Base-by-base conservation (phyloP, 345 rosid species). In the Viola odorata region DNA sequence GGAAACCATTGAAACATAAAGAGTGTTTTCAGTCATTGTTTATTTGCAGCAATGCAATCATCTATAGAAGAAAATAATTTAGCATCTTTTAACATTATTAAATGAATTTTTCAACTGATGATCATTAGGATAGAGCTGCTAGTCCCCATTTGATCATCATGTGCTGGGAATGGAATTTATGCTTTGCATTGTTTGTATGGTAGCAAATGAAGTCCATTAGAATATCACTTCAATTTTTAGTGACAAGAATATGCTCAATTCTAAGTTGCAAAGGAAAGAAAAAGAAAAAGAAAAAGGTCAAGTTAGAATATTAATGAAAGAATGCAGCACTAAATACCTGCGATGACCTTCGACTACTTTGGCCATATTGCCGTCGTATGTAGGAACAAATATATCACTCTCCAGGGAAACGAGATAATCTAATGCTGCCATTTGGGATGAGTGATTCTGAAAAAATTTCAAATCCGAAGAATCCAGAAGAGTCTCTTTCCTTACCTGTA, bases 271-370 rank as follows among this genome's bases (percentile, higher is more conserved):
- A 0, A 23, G 32, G 32, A 23, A 23, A 23, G 32, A 23, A 23
- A 23, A 2, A 23, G 32, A 23, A 23, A 23, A 23, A 23, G 32
- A 23, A 23, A 23, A 23, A 23, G 13, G 36, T 37, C 50, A 51
- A 17, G 41, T 47, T 45, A 37, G 17, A 45, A 52, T 52, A 13
- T 36, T 23, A 3, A 37, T 5, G 8, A 14, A 14, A 23, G 3
- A 8, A 0, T 12, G 44, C 44, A 58, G 17, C 5, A 57, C 38
- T 57, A 45, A 32, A 37, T 74, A 91, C 98, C 98, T 88, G 57
- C 98, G 84, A 71, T 91, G 98, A 74, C 98, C 98, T 85, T 89
- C 98, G 12, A 91, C 96, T n/a, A 91, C 98, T 80, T 77, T 91
- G 38, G 98, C 98, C 98, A 91, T 88, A 76, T 91, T 91, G 53